Conservation (phyloP, 2,329 filamentous ascomycete species). For the Arthroderma sp. region DNA sequence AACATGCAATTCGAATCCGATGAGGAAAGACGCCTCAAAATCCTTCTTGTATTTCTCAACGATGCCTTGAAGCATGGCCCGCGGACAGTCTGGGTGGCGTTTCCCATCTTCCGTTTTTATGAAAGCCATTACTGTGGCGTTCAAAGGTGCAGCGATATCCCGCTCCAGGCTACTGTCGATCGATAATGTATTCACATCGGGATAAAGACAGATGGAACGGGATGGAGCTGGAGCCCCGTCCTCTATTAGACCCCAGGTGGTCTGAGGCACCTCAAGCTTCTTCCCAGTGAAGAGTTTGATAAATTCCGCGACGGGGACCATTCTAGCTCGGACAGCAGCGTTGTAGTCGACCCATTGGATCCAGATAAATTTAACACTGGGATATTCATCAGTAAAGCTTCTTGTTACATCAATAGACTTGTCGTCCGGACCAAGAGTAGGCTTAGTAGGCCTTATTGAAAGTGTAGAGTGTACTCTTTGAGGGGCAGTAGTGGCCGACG, state of each 20-base stretch:
- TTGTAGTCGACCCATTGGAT: constrained; percentile 70
- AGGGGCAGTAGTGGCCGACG: not conserved
- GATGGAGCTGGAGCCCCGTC: constrained; percentile 45
- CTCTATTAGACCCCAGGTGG: constrained; percentile 53
- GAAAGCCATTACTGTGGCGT: constrained; percentile 54
- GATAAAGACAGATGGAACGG: constrained; percentile 44
- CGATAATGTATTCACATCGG: constrained; percentile 52
- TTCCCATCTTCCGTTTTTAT: constrained; percentile 48
- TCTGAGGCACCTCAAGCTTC: constrained; percentile 50
- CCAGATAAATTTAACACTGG: constrained; percentile 51
- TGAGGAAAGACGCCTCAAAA: constrained; percentile 44
- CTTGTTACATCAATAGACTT: not conserved
- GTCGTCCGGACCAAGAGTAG: not conserved
- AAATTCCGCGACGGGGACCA: constrained; percentile 52
- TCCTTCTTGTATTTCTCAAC: constrained; percentile 39
- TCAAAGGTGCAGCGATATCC: constrained; percentile 26
- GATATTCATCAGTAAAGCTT: constrained; percentile 5
- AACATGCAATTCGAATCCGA: constrained; percentile 76
- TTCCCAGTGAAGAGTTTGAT: constrained; percentile 34
- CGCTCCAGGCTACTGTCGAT: constrained; percentile 29
- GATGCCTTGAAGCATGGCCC: constrained; percentile 46
- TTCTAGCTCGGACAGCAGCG: constrained; percentile 51
- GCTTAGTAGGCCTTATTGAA: not conserved
- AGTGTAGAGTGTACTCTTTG: no score
- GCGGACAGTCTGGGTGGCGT: constrained; percentile 48